These are phyloP conservation scores for Gracilaria domingensis DNA, from an alignment of 23 red algal genomes.

Conservation along the genomic window DNA sequence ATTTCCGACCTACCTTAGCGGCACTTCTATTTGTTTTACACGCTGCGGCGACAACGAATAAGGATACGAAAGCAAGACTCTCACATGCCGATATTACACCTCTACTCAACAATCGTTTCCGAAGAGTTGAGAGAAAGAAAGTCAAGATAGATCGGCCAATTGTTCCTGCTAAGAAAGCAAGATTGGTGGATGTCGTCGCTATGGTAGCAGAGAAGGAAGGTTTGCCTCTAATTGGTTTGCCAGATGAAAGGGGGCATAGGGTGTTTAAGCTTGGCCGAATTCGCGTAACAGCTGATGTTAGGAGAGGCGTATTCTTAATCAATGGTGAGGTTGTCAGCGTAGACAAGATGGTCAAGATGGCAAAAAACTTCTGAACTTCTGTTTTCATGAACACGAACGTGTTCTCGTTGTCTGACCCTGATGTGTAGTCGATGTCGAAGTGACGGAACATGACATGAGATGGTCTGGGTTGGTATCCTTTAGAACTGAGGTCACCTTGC, in stretches of 20 bases:
- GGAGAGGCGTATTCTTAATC: slow-evolving; percentile 38
- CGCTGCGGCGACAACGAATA: slow-evolving; percentile 12
- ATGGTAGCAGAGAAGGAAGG: slow-evolving; percentile 61
- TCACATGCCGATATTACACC: slow-evolving; percentile 16
- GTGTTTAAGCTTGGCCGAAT: slow-evolving; percentile 35
- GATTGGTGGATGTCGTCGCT: slow-evolving; percentile 35
- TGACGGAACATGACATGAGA: no score
- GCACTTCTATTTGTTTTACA: slow-evolving; percentile 66
- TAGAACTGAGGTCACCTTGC: no score
- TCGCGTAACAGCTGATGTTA: slow-evolving; percentile 33
- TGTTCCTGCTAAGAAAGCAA: slow-evolving; percentile 16
- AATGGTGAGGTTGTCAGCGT: slow-evolving; percentile 21
- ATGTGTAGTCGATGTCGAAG: no score
- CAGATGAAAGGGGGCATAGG: slow-evolving; percentile 36
- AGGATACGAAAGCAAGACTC: slow-evolving; percentile 10
- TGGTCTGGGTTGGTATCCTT: no score
- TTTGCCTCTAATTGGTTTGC: slow-evolving; percentile 26
- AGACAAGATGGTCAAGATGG: slow-evolving; percentile 41
- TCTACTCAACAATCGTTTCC: slow-evolving; percentile 53
- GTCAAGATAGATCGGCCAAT: background rate
- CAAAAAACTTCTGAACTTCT: no score
- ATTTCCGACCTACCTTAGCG: slow-evolving; percentile 38
- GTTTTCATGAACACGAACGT: no score
- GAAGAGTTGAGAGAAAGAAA: slow-evolving; percentile 19
- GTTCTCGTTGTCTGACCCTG: no score